These are phyloP conservation scores for Furculomyces boomerangus DNA, from an alignment of 371 early-diverging fungal genomes.

Conservation along the genomic window DNA sequence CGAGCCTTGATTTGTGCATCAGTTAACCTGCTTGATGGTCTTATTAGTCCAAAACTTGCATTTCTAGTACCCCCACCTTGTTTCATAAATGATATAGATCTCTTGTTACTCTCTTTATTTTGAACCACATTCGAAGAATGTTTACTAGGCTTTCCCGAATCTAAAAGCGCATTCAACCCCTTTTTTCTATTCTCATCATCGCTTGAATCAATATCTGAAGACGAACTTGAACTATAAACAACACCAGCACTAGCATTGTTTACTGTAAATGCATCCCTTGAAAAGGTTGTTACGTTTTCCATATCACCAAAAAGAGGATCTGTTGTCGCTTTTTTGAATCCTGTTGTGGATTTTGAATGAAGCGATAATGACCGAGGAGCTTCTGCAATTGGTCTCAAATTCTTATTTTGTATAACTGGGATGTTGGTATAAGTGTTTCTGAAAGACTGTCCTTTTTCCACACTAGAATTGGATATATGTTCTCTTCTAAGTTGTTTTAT, in stretches of 20 bases:
- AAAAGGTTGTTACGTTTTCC: conserved; percentile 1
- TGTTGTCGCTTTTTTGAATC: too few relatives aligned
- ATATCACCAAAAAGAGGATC: neutral
- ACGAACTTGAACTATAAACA: neutral
- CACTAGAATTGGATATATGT: neutral
- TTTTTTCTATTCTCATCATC: neutral
- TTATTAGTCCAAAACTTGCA: neutral
- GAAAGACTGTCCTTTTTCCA: too few relatives aligned
- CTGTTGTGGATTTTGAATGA: neutral
- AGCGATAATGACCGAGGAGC: neutral
- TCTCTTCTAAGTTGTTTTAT: neutral
- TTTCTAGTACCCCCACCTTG: neutral
- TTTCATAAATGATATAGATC: neutral
- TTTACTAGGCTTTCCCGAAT: neutral
- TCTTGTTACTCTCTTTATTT: conserved; percentile 5
- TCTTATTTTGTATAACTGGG: neutral
- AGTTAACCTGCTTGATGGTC: neutral
- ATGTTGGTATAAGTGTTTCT: too few relatives aligned
- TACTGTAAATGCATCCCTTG: neutral
- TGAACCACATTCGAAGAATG: conserved; percentile 2
- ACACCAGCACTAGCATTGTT: neutral
- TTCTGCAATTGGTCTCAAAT: neutral
- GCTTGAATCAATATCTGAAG: neutral
- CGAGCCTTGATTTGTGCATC: neutral
- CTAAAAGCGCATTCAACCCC: neutral